Conservation (phyloP, 192 early-diverging fungal species). For the Phlyctochytrium planicorne region DNA sequence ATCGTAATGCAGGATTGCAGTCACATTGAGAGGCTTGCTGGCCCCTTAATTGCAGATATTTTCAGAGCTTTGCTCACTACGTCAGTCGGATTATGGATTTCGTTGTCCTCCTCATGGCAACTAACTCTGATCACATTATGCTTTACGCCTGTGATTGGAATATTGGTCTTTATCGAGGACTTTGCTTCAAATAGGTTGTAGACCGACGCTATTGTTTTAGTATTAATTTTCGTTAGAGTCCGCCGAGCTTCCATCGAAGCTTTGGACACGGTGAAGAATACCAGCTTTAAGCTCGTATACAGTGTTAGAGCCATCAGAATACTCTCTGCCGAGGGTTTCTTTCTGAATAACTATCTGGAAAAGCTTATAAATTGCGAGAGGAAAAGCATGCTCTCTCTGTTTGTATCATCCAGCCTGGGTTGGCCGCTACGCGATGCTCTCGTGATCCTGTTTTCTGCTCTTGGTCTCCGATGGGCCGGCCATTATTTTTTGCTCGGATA, state of each 20-base stretch:
- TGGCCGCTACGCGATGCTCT: not conserved
- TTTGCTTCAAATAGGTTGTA: not conserved
- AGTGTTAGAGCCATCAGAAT: not conserved
- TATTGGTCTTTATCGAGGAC: not conserved
- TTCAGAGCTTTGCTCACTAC: not conserved
- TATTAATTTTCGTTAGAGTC: not conserved
- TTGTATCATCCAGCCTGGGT: not conserved
- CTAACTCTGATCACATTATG: not conserved
- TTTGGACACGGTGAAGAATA: not conserved
- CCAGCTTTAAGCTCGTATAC: not conserved
- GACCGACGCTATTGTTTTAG: not conserved
- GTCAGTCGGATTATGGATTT: not conserved
- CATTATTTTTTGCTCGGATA: not conserved
- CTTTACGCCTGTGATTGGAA: not conserved
- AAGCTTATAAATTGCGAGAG: not conserved
- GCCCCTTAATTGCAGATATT: not conserved
- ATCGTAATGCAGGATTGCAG: not conserved
- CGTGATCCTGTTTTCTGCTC: not conserved
- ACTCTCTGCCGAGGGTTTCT: not conserved
- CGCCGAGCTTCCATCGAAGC: not conserved
- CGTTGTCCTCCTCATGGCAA: not conserved
- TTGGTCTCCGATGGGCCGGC: not conserved
- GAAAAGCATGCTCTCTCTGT: not conserved
- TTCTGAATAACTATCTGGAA: not conserved
- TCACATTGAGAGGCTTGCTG: not conserved